These are phyloP conservation scores for Linderina pennispora DNA, from an alignment of 192 early-diverging fungal genomes.

Conservation along the genomic window DNA sequence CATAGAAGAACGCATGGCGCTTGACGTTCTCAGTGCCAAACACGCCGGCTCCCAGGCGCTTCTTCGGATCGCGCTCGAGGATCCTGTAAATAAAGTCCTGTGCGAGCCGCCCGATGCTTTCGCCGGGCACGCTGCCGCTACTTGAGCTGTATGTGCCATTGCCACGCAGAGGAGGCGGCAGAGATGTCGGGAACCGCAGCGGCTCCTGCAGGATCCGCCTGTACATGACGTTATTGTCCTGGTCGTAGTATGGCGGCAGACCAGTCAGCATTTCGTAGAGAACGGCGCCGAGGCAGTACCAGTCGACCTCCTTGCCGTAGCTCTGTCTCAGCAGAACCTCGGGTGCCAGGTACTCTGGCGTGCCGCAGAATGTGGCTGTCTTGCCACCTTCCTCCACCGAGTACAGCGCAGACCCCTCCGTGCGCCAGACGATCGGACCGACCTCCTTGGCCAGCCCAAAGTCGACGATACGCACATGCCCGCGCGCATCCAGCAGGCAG, in stretches of 20 bases:
- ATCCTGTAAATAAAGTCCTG: slow-evolving; percentile 49
- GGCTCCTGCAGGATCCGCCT: slow-evolving; percentile 33
- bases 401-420: slow-evolving; percentile 58
- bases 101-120: slow-evolving; percentile 15
- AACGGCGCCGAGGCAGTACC: slow-evolving; percentile 73
- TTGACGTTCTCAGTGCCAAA: slow-evolving; percentile 56
- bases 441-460: slow-evolving; percentile 86
- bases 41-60: slow-evolving; percentile 53
- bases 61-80: slow-evolving; percentile 56
- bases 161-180: slow-evolving; percentile 22
- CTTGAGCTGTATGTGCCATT: slow-evolving; percentile 25
- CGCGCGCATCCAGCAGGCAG: slow-evolving; percentile 66
- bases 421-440: slow-evolving; percentile 58
- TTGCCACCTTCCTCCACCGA: slow-evolving; percentile 53
- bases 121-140: slow-evolving; percentile 7
- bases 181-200: slow-evolving; percentile 31
- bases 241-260: slow-evolving; percentile 56
- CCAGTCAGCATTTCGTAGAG: slow-evolving; percentile 62
- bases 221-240: slow-evolving; percentile 46
- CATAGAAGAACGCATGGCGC: slow-evolving; percentile 57
- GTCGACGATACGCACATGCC: slow-evolving; percentile 78
- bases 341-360: slow-evolving; percentile 68
- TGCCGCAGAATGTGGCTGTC: slow-evolving; percentile 73
- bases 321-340: slow-evolving; percentile 60
- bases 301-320: slow-evolving; percentile 66